Evolutionary conservation across 257 asterid genomes (phyloP).

Genomic region (Prunella vulgaris): DNA sequence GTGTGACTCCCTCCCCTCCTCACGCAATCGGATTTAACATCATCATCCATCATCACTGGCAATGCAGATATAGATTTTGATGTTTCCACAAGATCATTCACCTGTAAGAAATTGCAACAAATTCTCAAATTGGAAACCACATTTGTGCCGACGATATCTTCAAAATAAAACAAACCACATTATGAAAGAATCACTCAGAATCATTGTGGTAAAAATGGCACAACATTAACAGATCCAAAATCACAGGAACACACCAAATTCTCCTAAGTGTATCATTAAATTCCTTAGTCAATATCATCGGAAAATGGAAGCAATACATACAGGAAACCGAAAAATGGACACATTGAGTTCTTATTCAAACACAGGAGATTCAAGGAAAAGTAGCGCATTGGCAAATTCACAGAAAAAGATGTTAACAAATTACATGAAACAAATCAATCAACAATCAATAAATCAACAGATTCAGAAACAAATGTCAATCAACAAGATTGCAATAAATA

Average conservation of each 20-base stretch:
- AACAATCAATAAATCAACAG: background rate
- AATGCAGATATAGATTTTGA: conserved; percentile 58
- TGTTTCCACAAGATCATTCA: conserved; percentile 67
- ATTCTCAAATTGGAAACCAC: background rate
- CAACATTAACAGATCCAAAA: background rate
- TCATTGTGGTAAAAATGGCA: background rate
- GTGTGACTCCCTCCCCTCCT: conserved; percentile 82
- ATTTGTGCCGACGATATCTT: background rate
- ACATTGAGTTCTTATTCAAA: background rate
- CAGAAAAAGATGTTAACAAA: background rate
- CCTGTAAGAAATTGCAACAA: conserved; percentile 36
- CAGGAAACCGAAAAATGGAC: no score
- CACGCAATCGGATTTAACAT: conserved; percentile 66
- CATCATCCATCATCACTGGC: conserved; percentile 71
- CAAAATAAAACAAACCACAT: background rate
- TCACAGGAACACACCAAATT: background rate
- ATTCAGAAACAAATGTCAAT: background rate
- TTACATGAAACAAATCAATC: background rate
- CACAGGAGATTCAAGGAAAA: background rate
- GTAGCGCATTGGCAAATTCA: conserved; percentile 7
- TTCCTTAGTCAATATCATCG: no score
- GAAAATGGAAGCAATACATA: no score
- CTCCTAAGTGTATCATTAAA: background rate
- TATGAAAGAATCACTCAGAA: background rate
- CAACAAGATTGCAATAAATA: background rate